Evolutionary conservation across 805 yeast genomes (phyloP), one percentile per base, ranked within the genome.

Genomic region (Candida odintsovae): DNA sequence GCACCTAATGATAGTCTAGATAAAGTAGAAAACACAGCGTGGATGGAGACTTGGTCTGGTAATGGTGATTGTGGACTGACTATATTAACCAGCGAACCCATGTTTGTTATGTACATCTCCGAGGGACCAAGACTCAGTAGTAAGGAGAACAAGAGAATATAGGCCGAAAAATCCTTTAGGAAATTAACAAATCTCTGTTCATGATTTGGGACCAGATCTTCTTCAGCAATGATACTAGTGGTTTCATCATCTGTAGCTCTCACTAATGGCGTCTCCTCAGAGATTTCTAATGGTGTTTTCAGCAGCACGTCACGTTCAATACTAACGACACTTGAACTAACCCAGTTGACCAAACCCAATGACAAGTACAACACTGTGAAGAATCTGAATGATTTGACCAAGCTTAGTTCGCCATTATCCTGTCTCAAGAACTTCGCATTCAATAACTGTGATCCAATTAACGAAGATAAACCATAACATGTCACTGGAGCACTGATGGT

Each of bases 401-500:
- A 63, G 55, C 82, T 72, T 39, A 85, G 58, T 16, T 56, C 56
- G 7, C 52, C 53, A 18, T 45, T 50, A 1, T 50, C 52, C 5
- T 50, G 31, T 20, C 51, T 57, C 43, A 65, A 52, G 52, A 63
- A 63, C 8, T 54, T 52, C 21, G 73, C 59, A 49, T 72, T 76
- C 60, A 78, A 64, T 40, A 78, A 59, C 61, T 82, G 90, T 0
- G 96, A 76, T 4, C 86, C 84, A 41, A 90, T 64, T 46, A 94
- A 69, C 2, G 95, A 78, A 6, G 95, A 84, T 26, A 89, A 58
- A 1, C 98, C 99, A 63, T 85, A 90, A 51, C 84, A 84, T 0
- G 95, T 78, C 2, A 92, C 90, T 0, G 99, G 99, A 40, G 86
- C 75, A 44, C 95, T 84, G 39, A 92, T 88, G 28, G 96, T 86